Conservation (phyloP, 495 filamentous ascomycete genomes). For the Neurospora sp. region DNA sequence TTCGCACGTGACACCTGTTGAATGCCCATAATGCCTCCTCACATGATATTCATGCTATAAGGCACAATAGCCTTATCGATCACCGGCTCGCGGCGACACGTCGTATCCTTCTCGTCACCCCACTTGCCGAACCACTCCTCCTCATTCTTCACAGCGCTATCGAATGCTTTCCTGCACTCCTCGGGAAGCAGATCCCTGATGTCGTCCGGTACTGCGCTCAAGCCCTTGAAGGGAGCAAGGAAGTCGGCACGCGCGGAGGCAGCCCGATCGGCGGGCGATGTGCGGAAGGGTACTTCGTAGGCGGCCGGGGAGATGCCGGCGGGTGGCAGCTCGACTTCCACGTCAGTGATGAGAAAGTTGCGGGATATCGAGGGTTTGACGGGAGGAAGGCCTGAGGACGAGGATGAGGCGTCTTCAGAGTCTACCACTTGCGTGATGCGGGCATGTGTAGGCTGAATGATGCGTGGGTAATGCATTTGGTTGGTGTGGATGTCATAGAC, state of each 20-base stretch:
- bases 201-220: constrained; percentile 54
- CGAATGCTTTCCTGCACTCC: constrained; percentile 60
- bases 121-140: constrained; percentile 62
- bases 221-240: constrained; percentile 53
- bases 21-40: background rate
- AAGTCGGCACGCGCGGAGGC: constrained; percentile 18
- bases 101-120: constrained; percentile 49
- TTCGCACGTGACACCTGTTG: background rate
- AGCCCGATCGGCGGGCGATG: constrained; percentile 17
- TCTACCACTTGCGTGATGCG: constrained; percentile 58
- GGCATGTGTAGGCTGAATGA: constrained; percentile 82
- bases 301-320: constrained; percentile 27
- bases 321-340: constrained; percentile 50
- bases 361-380: constrained; percentile 55
- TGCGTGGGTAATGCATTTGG: constrained; percentile 70
- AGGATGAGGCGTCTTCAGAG: constrained; percentile 12
- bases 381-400: constrained; percentile 45
- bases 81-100: constrained; percentile 31
- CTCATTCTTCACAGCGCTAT: constrained; percentile 51
- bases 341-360: constrained; percentile 69
- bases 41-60: constrained; percentile 22
- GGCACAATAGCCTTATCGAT: constrained; percentile 49
- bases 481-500: constrained; percentile 94
- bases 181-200: constrained; percentile 58
- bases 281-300: constrained; percentile 37